Percentiles rank a stretch among this genome's conserved stretches.
Conservation (phyloP, 2,329 filamentous ascomycete species). For the Clarireedia paspali region DNA sequence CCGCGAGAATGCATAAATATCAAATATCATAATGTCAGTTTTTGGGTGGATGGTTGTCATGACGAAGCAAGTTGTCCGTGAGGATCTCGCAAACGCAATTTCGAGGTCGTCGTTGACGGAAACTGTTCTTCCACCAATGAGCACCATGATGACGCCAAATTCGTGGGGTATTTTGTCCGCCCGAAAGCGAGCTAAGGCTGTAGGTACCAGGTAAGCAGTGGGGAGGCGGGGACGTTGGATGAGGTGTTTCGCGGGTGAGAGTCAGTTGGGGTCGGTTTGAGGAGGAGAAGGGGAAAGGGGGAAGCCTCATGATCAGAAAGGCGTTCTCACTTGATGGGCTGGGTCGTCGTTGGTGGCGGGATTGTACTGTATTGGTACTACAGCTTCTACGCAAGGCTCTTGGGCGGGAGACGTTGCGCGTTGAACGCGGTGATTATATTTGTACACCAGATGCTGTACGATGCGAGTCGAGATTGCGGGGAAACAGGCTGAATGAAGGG, state of each 20-base stretch:
- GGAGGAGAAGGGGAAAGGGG: neutral
- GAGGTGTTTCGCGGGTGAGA: too few relatives aligned
- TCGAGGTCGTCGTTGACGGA: constrained; percentile 1
- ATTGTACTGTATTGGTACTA: neutral
- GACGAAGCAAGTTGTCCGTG: neutral
- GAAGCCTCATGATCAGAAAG: neutral
- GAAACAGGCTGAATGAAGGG: neutral
- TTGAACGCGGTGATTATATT: neutral
- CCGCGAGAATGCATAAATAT: too few relatives aligned
- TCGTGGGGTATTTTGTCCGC: constrained; percentile 2
- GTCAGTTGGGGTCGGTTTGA: neutral
- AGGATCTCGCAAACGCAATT: neutral
- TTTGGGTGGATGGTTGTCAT: neutral
- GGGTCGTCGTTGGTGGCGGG: too few relatives aligned
- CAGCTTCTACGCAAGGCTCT: neutral
- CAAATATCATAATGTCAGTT: too few relatives aligned
- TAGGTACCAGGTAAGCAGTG: neutral
- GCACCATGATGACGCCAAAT: neutral
- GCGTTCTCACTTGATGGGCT: neutral
- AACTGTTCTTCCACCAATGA: constrained; percentile 7
- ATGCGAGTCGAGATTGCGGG: constrained; percentile 2
- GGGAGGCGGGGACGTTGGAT: neutral
- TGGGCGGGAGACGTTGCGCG: neutral
- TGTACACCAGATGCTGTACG: neutral
- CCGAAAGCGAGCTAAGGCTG: neutral